Conservation (phyloP, 306 rosid genomes). For the Pachyrhizus erosus region DNA sequence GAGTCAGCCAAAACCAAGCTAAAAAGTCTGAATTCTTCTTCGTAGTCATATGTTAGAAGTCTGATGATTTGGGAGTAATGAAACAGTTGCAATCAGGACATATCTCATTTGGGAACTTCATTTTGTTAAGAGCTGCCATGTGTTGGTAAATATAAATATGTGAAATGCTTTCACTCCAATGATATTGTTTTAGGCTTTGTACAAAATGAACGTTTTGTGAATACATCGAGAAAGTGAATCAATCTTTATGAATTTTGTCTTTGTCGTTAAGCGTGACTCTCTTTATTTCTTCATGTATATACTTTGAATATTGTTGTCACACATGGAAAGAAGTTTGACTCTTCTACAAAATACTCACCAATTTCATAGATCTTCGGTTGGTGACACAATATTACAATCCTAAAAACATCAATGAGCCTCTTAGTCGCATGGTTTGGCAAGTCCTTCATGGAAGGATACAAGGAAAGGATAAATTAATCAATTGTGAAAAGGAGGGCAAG, state of each 20-base stretch:
- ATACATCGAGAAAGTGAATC: not conserved
- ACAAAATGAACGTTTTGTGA: not conserved
- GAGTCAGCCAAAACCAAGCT: constrained; percentile 66
- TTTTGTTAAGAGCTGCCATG: not conserved
- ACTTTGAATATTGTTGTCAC: not conserved
- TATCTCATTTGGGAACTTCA: not conserved
- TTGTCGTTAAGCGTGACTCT: not conserved
- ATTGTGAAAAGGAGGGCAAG: no score
- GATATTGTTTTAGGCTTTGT: not conserved
- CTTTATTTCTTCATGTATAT: no score
- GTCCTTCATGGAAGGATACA: no score
- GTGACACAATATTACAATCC: no score
- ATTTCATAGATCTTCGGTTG: no score
- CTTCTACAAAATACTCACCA: not conserved
- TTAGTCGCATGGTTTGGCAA: no score
- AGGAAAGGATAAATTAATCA: no score
- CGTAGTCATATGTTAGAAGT: constrained; percentile 28
- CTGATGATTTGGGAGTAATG: constrained; percentile 16
- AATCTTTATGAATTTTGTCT: not conserved
- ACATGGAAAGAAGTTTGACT: not conserved
- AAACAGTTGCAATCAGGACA: not conserved
- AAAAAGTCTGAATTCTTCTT: constrained; percentile 54
- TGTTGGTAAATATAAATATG: not conserved
- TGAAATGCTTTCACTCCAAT: not conserved
- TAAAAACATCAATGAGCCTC: no score